Conservation (phyloP, 805 yeast species). For the Candida berthetii region DNA sequence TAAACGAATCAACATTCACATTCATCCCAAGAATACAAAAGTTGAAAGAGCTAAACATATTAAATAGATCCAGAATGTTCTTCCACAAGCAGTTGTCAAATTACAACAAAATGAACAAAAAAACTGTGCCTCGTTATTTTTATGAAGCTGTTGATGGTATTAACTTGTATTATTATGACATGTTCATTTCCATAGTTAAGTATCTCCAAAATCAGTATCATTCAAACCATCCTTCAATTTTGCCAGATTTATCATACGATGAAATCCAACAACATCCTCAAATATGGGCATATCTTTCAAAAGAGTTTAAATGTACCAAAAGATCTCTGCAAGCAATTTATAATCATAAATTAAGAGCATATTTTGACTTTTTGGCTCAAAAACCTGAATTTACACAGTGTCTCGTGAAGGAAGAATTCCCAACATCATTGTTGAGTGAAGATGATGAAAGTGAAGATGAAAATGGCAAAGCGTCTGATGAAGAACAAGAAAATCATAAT, state of each 20-base stretch:
- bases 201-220: slow-evolving; percentile 4
- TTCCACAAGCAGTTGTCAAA: slow-evolving; percentile 58
- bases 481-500: slow-evolving; percentile 4
- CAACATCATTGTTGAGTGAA: slow-evolving; percentile 24
- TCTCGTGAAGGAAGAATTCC: slow-evolving; percentile 19
- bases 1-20: slow-evolving; percentile 44
- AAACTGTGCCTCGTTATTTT: slow-evolving; percentile 6
- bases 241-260: slow-evolving; percentile 7
- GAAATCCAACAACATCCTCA: background rate
- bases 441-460: slow-evolving; percentile 8
- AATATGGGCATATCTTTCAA: slow-evolving; percentile 22
- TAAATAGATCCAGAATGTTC: slow-evolving; percentile 56
- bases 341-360: slow-evolving; percentile 18
- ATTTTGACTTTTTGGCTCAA: slow-evolving; percentile 25
- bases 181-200: slow-evolving; percentile 28
- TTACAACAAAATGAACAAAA: slow-evolving; percentile 40
- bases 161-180: slow-evolving; percentile 29
- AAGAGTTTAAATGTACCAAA: slow-evolving; percentile 7
- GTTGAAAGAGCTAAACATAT: slow-evolving; percentile 55
- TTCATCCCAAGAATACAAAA: slow-evolving; percentile 69
- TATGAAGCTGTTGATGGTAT: slow-evolving; percentile 6
- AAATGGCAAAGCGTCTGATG: slow-evolving; percentile 6
- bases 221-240: too few species aligned
- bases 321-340: slow-evolving; percentile 16
- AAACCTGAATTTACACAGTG: slow-evolving; percentile 17